Evolutionary conservation across 2,329 filamentous ascomycete genomes (phyloP), one percentile per base, ranked within the genome.

Genomic region (Ophiocordyceps sinensis): DNA sequence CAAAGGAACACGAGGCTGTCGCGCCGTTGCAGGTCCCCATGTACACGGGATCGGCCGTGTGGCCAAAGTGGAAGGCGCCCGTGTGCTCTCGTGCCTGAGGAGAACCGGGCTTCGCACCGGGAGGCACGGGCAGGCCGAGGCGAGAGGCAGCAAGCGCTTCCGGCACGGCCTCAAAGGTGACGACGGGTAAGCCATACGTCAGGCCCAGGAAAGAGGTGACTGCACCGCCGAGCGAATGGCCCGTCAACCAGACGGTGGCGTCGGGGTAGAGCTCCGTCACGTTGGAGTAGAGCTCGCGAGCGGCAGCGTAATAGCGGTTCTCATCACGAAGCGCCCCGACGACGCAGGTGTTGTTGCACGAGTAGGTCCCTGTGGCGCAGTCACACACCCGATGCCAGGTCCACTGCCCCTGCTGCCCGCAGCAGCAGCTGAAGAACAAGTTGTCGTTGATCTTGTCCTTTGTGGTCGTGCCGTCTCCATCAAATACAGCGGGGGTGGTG

Each of bases 401-500:
- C 64, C 80, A 87, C 48, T 87, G 85, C 0, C 88, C 87, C 52
- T 93, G 88, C 62, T 95, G 87, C 4, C 79, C 91, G 62, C 91
- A 98, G 61, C 91, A 98, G 64, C 91, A 98, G 56, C 88, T 94
- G 65, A 95, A 95, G 62, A 94, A 94, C 10, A 98, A 70, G 57
- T 98, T 98, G 62, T 98, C 91, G 58, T 96, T 98, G 54, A 88
- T 70, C 65, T 98, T 98, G 65, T 98, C 91, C 51, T 94, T 94
- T 23, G 87, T 94, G 0, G 89, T 96, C 1, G 91, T 96, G 40
- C 88, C 89, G 31, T 89, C 84, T n/a, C 91, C 91, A 58, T 96
- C 89, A 56, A 95, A 96, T 4, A 96, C 79, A 12, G 91, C 89
- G 2, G 82, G 77, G 1, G 81, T 85, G 0, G 88, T 95, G 41